Evolutionary conservation across 108 stramenopile genomes (phyloP).

Genomic region (Epipyxis sp.): DNA sequence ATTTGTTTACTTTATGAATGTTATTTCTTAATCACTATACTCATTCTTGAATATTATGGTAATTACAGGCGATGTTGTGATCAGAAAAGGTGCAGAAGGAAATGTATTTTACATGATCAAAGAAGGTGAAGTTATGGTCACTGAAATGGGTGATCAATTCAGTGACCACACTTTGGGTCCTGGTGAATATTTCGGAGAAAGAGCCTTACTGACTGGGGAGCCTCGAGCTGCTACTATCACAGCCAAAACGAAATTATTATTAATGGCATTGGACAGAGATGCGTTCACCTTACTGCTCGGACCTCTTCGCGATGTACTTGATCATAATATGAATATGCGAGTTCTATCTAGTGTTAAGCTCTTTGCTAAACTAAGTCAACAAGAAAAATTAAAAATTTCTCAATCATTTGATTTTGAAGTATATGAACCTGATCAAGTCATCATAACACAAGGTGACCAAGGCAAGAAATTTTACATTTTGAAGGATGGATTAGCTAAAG

Average conservation of each 20-base stretch:
- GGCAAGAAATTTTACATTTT: slow-evolving; percentile 59
- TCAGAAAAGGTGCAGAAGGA: slow-evolving; percentile 51
- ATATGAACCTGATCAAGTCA: slow-evolving; percentile 9
- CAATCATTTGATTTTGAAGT: slow-evolving; percentile 41
- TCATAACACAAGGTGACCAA: slow-evolving; percentile 25
- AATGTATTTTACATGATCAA: slow-evolving; percentile 70
- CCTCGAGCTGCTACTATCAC: slow-evolving; percentile 80
- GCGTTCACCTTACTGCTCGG: slow-evolving; percentile 57
- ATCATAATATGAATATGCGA: slow-evolving; percentile 54
- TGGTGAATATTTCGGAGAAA: slow-evolving; percentile 76
- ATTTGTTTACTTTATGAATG: slow-evolving; percentile 4
- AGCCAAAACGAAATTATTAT: slow-evolving; percentile 43
- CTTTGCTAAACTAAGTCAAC: slow-evolving; percentile 50
- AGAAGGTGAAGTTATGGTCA: slow-evolving; percentile 59
- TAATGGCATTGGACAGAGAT: slow-evolving; percentile 43
- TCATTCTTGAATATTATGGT: not conserved
- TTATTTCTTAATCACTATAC: not conserved
- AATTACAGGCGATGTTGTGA: slow-evolving; percentile 62
- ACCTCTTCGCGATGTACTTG: slow-evolving; percentile 51
- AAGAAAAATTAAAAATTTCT: slow-evolving; percentile 47
- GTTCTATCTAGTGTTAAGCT: slow-evolving; percentile 57
- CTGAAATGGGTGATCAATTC: slow-evolving; percentile 47
- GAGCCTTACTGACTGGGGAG: slow-evolving; percentile 78
- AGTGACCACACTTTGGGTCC: slow-evolving; percentile 57
- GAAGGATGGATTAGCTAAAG: slow-evolving; percentile 55